Evolutionary conservation across 208 protist genomes (phyloP), one percentile per base, ranked within the genome.

Genomic region (Leishmania gerbilli): DNA sequence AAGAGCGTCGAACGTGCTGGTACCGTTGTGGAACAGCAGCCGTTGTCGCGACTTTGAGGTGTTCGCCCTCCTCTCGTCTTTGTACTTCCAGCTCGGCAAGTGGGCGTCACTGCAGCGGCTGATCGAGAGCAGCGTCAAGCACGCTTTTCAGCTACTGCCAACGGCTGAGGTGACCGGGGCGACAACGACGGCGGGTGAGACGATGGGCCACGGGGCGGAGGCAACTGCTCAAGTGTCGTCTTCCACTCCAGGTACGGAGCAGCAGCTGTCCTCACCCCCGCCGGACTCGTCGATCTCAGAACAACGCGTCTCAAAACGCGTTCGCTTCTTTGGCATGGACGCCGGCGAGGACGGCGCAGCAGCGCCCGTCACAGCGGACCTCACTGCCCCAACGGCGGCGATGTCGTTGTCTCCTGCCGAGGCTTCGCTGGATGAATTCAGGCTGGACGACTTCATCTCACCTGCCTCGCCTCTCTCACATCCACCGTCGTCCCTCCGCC

Each of bases 81-180:
- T 98, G 42, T 98, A 95, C 82, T 98, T 98, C 77, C 95, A 98
- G 81, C 86, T 96, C 3, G 95, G 93, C 3, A 91, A 93, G 77
- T 98, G 95, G 93, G 85, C 84, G 19, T 91, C 95, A 7, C 87
- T 98, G 40, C 86, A 98, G 77, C 82, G 90, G 51, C 83, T 98
- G 34, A 95, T 98, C 80, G 88, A 88, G 65, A 93, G 87, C 53
- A 98, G 95, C 84, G 65, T 98, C 34, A 87, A 90, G 79, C 87
- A 90, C 77, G 85, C 91, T n/a, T 97, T 97, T 85, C 87, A 87
- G 31, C 76, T 83, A 19, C 71, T 31, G 45, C 79, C 51, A 34
- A 21, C 56, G 31, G 71, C 37, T 27, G 47, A 31, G 27, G 13
- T 49, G 56, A 19, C 31, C 9, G 65, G 34, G 69, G 53, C 76